Conservation (phyloP, 2,329 filamentous ascomycete genomes). For the Calonectria naviculata region DNA sequence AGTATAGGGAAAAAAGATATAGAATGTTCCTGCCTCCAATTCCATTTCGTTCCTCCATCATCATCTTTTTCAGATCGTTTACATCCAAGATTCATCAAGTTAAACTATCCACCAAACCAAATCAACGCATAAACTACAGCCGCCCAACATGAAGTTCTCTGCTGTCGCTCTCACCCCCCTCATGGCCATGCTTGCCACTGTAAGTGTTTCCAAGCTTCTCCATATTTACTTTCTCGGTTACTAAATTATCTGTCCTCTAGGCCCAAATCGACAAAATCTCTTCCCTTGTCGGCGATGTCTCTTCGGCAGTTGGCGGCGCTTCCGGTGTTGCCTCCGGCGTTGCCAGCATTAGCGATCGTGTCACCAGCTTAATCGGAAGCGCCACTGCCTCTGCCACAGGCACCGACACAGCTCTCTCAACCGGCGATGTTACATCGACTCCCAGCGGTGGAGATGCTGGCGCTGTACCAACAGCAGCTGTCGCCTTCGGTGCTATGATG, state of each 20-base stretch:
- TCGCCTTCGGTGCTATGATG: not conserved
- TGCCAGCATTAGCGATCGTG: not conserved
- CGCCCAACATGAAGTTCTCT: not conserved
- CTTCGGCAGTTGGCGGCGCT: not conserved
- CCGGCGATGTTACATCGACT: not conserved
- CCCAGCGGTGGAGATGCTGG: not conserved
- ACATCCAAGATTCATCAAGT: not conserved
- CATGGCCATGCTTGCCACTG: not conserved
- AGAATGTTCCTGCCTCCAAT: not conserved
- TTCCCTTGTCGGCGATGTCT: not conserved
- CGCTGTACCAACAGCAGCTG: not conserved
- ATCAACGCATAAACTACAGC: not conserved
- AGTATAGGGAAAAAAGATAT: not conserved
- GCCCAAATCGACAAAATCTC: not conserved
- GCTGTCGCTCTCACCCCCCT: not conserved
- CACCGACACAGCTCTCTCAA: not conserved
- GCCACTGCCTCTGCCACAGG: not conserved
- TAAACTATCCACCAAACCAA: not conserved
- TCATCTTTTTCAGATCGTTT: not conserved
- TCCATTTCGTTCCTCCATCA: not conserved
- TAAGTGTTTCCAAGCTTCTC: not conserved
- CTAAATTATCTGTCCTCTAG: not conserved
- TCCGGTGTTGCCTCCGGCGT: not conserved
- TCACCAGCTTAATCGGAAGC: not conserved
- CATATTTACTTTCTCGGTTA: too few relatives aligned